Percentiles rank a stretch among this genome's conserved stretches.
These are phyloP conservation scores for Salvia splendens DNA, from an alignment of 257 asterid species.

Conservation along the genomic window DNA sequence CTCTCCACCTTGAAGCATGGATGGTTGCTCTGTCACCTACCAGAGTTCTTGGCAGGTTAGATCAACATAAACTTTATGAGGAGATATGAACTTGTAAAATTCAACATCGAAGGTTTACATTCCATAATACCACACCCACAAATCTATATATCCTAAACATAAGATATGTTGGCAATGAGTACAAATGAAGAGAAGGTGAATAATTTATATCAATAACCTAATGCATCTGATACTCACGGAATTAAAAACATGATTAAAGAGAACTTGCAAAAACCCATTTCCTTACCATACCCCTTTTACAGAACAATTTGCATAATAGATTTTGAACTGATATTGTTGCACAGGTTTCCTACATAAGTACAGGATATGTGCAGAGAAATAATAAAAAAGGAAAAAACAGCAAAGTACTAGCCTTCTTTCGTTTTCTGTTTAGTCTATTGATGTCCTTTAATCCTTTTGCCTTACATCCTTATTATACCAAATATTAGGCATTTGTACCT, in stretches of 20 bases:
- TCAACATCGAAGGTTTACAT: background rate
- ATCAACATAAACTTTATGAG: conserved; percentile 10
- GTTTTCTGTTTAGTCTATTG: too few species aligned
- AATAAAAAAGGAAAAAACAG: background rate
- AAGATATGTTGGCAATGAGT: conserved; percentile 2
- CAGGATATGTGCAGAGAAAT: background rate
- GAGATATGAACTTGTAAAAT: conserved; percentile 17
- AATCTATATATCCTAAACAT: background rate
- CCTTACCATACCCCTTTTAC: too few species aligned
- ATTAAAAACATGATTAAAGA: too few species aligned
- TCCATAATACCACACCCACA: background rate
- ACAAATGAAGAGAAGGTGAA: conserved; percentile 3
- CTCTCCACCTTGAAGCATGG: conserved; percentile 99
- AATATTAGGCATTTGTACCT: background rate
- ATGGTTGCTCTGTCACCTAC: conserved; percentile 96
- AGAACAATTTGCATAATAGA: background rate
- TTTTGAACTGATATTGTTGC: conserved; percentile 2
- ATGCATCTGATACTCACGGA: background rate
- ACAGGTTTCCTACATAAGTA: background rate
- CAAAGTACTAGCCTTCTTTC: too few species aligned
- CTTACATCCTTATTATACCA: background rate
- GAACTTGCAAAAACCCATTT: too few species aligned
- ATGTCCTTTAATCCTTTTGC: too few species aligned
- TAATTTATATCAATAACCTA: conserved; percentile 2
- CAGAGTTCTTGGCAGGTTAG: conserved; percentile 36